Base-by-base conservation (phyloP, 768 basidiomycete species). In the Rickenella mellea region DNA sequence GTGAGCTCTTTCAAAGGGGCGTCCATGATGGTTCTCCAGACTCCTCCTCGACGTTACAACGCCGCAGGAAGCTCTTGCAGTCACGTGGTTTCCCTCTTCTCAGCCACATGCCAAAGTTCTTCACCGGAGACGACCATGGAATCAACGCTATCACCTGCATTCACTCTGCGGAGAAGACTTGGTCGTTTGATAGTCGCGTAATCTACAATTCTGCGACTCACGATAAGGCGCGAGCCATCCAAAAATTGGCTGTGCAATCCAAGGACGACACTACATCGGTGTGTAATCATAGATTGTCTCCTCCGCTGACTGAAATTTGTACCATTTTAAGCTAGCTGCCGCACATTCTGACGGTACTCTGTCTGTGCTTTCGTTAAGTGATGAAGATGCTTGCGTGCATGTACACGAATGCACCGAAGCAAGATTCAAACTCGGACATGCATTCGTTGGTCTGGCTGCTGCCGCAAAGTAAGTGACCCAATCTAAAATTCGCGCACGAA, bases 101-200 rank as follows among this genome's bases (percentile, higher is more conserved):
- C n/a, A 6, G 2, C 30, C 50, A 45, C 40, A 86, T 84, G 81
- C 63, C 75, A 55, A 73, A 71, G 44, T 87, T 88, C 61, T 62
- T 86, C 39, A 59, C 76, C 33, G 88, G 84, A 48, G 88, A 90
- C 62, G 81, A 86, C 48, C 75, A 84, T 25, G 88, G 87, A 15
- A 75, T 73, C 43, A 32, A 32, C n/a, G n/a, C 20, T 19, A 7
- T 32, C n/a, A 32, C n/a, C n/a, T 32, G 30, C 30, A 71, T 89
- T 44, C 88, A 88, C 61, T 59, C 74, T 6, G 53, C 85, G 43
- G 37, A 67, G 5, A 64, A 58, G 25, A 67, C 56, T 15, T 17
- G 40, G 24, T 26, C 24, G 8, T 26, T 19, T 7, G 20, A 43
- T 31, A 2, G 25, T 8, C 17, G 8, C 7, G 15, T 11, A 30